Evolutionary conservation across 1,139 yeast genomes (phyloP), one percentile per base, ranked within the genome.

Genomic region (Candida pseudocylindracea): DNA sequence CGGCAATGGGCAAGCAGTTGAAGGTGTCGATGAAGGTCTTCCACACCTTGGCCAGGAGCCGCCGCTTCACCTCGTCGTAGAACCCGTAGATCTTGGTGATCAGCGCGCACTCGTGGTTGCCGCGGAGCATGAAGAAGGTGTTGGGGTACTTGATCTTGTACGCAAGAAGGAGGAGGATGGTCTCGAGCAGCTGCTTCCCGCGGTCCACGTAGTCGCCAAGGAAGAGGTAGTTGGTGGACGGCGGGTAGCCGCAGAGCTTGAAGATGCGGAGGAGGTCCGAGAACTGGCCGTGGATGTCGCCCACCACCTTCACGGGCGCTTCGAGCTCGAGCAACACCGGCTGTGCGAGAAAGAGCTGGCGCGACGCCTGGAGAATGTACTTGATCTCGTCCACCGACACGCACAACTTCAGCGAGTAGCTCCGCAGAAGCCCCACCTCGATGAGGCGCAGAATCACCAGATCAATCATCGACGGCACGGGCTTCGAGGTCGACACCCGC

Each of bases 1-100:
- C 93, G 7, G 93, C 93, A 36, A 79, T 70, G 2, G 93, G 93
- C 40, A 80, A 57, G 10, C 83, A 72, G 50, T 79, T 80, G 59
- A 80, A 80, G 2, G 75, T 91, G 49, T 80, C 93, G 37, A 80
- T 65, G 42, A 78, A 71, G 35, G 53, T 48, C 47, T 75, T 79
- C 93, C 93, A 80, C 36, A 69, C 53, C 45, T 72, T 75, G 36
- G 51, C 57, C 36, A 46, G 49, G 41, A 69, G 54, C 38, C 93
- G 54, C 45, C 93, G 61, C 49, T 80, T 80, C 54, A 93, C 76
- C 50, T 79, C 93, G 50, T 79, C 29, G 25, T 32, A 32, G 27
- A 32, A 32, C 12, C 33, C 33, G 13, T 32, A 32, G 24, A 32
- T 32, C 29, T 32, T 32, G 27, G 33, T 32, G 31, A 32, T 32